These are phyloP conservation scores for Pyricularia grisea DNA, from an alignment of 2,329 filamentous ascomycete species.

Conservation along the genomic window DNA sequence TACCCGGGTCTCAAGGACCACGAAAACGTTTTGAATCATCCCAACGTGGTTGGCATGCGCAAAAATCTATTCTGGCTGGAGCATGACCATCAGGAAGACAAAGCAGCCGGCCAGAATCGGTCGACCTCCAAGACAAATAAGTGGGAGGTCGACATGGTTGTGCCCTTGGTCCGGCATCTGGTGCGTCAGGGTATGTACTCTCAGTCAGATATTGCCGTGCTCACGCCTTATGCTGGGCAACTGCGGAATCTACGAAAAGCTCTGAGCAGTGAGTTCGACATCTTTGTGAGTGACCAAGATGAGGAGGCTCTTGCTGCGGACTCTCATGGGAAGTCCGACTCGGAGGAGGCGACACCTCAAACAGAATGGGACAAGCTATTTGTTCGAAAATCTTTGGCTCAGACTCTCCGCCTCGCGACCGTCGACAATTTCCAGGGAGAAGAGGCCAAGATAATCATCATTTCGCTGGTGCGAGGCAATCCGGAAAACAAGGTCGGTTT, in stretches of 20 bases:
- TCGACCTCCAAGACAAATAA: conserved; percentile 42
- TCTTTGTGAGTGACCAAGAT: conserved; percentile 57
- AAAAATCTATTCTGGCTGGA: conserved; percentile 51
- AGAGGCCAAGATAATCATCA: conserved; percentile 60
- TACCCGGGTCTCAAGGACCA: conserved; percentile 49
- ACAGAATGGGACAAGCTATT: conserved; percentile 23
- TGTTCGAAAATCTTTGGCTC: conserved; percentile 24
- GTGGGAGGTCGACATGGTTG: conserved; percentile 56
- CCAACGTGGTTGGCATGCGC: conserved; percentile 42
- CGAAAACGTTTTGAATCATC: conserved; percentile 24
- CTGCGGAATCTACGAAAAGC: conserved; percentile 36
- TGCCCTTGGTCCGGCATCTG: conserved; percentile 54
- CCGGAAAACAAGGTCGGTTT: conserved; percentile 49
- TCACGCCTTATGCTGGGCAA: conserved; percentile 58
- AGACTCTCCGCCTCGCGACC: conserved; percentile 46
- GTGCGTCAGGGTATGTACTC: conserved; percentile 54
- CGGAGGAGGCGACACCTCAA: conserved; percentile 9
- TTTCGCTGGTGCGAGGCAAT: conserved; percentile 66
- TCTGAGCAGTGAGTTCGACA: conserved; percentile 41
- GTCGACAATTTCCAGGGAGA: conserved; percentile 74
- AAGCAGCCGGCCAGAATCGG: conserved; percentile 19
- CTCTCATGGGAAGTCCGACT: conserved; percentile 20
- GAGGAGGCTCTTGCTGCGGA: conserved; percentile 37
- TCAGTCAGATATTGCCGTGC: conserved; percentile 54
- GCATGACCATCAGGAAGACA: conserved; percentile 39